These are phyloP conservation scores for Saturnispora dispora DNA, from an alignment of 805 yeast genomes.

Conservation along the genomic window DNA sequence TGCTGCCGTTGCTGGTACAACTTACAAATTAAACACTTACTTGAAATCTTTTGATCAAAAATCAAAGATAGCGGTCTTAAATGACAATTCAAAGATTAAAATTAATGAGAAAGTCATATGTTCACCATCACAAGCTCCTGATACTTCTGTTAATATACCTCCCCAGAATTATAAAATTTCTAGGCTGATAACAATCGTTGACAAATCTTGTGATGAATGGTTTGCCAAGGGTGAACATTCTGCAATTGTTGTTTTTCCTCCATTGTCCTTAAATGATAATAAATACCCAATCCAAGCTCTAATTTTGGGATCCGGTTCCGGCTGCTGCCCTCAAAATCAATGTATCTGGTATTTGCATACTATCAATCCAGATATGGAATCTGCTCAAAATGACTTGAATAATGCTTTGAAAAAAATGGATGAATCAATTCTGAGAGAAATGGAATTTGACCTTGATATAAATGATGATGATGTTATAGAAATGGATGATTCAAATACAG, in stretches of 20 bases:
- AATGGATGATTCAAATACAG: constrained; percentile 15
- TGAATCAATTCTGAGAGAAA: constrained; percentile 69
- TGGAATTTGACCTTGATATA: constrained; percentile 40
- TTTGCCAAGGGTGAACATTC: constrained; percentile 76
- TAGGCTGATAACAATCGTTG: constrained; percentile 73
- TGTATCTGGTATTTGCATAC: constrained; percentile 87
- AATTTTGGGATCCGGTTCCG: constrained; percentile 80
- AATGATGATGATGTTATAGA: constrained; percentile 45
- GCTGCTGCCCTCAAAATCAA: constrained; percentile 79
- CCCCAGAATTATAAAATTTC: constrained; percentile 49
- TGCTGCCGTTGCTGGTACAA: constrained; percentile 97
- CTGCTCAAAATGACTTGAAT: constrained; percentile 68
- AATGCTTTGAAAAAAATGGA: constrained; percentile 77
- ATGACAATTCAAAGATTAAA: constrained; percentile 65
- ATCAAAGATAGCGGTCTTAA: constrained; percentile 57
- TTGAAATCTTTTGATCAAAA: constrained; percentile 57
- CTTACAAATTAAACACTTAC: constrained; percentile 72
- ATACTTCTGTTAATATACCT: constrained; percentile 33
- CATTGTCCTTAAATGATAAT: constrained; percentile 62
- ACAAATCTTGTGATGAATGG: constrained; percentile 87
- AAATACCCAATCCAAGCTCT: constrained; percentile 73
- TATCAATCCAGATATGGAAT: constrained; percentile 51
- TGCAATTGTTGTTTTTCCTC: constrained; percentile 88
- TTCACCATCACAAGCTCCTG: constrained; percentile 60
- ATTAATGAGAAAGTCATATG: constrained; percentile 74